These are phyloP conservation scores for Aethionema arabicum DNA, from an alignment of 345 rosid genomes.

Conservation along the genomic window DNA sequence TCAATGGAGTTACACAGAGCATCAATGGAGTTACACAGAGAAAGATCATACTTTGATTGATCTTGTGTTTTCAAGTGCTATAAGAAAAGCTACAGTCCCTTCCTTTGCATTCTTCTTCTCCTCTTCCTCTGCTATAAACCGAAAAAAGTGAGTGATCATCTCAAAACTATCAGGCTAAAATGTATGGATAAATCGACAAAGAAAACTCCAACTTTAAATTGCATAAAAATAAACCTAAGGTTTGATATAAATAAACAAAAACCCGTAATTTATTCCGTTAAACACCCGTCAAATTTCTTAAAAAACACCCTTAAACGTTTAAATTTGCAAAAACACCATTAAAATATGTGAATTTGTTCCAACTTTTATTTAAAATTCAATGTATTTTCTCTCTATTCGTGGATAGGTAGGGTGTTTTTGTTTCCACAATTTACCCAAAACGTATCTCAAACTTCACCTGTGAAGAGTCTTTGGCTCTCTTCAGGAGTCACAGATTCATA, in stretches of 20 bases:
- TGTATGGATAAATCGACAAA: background rate
- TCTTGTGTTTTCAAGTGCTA: slow-evolving; percentile 63
- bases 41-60: slow-evolving; percentile 56
- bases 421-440: background rate
- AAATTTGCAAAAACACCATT: no score
- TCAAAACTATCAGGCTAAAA: slow-evolving; percentile 6
- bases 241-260: no score
- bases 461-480: slow-evolving; percentile 24
- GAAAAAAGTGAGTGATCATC: slow-evolving; percentile 30
- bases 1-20: no score
- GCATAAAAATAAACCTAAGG: no score
- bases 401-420: no score
- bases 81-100: slow-evolving; percentile 54
- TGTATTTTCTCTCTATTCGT: no score
- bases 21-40: background rate
- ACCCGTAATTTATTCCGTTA: no score
- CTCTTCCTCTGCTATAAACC: slow-evolving; percentile 8
- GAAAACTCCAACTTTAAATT: no score
- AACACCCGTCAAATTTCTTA: no score
- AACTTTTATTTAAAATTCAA: no score
- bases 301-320: no score
- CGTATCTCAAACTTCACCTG: slow-evolving; percentile 20
- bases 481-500: slow-evolving; percentile 10
- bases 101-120: slow-evolving; percentile 43
- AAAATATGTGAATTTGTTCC: no score